A percentile compares a stretch with the other conserved stretches of the same genome.
These are phyloP conservation scores for Oenanthe javanica DNA, from an alignment of 140 eudicot genomes.

Conservation along the genomic window DNA sequence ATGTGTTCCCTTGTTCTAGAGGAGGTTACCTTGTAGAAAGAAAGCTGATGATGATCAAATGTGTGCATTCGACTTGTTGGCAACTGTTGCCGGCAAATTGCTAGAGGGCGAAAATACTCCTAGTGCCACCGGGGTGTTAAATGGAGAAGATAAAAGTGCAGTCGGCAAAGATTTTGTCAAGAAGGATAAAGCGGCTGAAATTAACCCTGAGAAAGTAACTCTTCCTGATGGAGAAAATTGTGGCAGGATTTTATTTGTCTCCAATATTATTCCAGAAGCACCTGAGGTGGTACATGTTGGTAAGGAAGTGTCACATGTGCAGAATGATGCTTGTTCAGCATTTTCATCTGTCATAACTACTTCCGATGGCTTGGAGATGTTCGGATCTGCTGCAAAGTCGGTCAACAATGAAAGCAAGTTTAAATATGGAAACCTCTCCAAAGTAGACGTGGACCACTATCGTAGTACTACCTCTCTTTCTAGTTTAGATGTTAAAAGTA, in stretches of 20 bases:
- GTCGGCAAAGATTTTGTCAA: slow-evolving; percentile 23
- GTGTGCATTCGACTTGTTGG: slow-evolving; percentile 86
- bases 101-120: slow-evolving; percentile 49
- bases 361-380: slow-evolving; percentile 57
- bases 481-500: slow-evolving; percentile 39
- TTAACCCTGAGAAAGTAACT: slow-evolving; percentile 21
- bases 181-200: slow-evolving; percentile 33
- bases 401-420: slow-evolving; percentile 34
- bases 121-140: slow-evolving; percentile 14
- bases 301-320: slow-evolving; percentile 28
- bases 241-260: slow-evolving; percentile 46
- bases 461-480: slow-evolving; percentile 26
- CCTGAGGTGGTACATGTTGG: slow-evolving; percentile 18
- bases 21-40: slow-evolving; percentile 57
- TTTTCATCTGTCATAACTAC: slow-evolving; percentile 64
- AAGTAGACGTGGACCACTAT: slow-evolving; percentile 14
- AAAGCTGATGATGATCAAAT: slow-evolving; percentile 43
- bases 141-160: slow-evolving; percentile 26
- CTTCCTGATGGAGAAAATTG: slow-evolving; percentile 37
- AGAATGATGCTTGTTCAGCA: slow-evolving; percentile 41
- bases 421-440: slow-evolving; percentile 18
- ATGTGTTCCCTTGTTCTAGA: slow-evolving; percentile 26
- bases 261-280: slow-evolving; percentile 56
- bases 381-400: slow-evolving; percentile 26
- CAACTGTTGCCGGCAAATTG: slow-evolving; percentile 93